Evolutionary conservation across 1,284 basidiomycete species (phyloP).

Genomic region (Heterobasidion parviporum): DNA sequence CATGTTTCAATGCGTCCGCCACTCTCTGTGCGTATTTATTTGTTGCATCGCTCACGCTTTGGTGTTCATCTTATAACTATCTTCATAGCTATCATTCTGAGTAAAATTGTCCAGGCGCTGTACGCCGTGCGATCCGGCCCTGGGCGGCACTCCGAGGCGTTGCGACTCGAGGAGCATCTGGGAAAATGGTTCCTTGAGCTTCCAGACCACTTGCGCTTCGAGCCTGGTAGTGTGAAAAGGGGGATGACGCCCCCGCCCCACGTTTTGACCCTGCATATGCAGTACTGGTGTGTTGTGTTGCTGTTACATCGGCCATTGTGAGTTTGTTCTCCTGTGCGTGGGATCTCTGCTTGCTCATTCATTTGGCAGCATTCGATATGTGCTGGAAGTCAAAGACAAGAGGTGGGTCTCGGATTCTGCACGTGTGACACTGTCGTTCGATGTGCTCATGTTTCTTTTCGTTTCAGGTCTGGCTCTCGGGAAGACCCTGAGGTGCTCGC

Average conservation of each 20-base stretch:
- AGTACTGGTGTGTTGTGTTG: constrained; percentile 79
- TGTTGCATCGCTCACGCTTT: background rate
- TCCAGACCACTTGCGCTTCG: constrained; percentile 60
- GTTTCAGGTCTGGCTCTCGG: constrained; percentile 1
- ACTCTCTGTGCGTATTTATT: constrained; percentile 48
- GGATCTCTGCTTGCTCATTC: background rate
- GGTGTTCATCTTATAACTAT: background rate
- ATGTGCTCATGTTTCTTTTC: background rate
- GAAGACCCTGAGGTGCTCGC: constrained; percentile 46
- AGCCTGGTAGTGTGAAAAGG: constrained; percentile 36
- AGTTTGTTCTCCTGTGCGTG: constrained; percentile 17
- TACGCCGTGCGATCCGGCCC: constrained; percentile 61
- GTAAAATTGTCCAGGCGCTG: constrained; percentile 62
- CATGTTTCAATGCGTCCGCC: constrained; percentile 72
- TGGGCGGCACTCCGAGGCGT: constrained; percentile 49
- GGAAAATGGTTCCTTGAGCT: constrained; percentile 77
- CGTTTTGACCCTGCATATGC: constrained; percentile 73
- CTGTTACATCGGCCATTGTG: constrained; percentile 79
- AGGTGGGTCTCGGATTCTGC: constrained; percentile 5
- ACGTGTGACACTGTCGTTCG: background rate
- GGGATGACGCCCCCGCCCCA: constrained; percentile 46
- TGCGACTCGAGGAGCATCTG: constrained; percentile 55
- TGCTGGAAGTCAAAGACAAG: constrained; percentile 5
- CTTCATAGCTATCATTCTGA: constrained; percentile 48
- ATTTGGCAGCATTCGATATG: constrained; percentile 11